Conservation (phyloP, 139 green algal genomes). For the Picochlorum sp. region DNA sequence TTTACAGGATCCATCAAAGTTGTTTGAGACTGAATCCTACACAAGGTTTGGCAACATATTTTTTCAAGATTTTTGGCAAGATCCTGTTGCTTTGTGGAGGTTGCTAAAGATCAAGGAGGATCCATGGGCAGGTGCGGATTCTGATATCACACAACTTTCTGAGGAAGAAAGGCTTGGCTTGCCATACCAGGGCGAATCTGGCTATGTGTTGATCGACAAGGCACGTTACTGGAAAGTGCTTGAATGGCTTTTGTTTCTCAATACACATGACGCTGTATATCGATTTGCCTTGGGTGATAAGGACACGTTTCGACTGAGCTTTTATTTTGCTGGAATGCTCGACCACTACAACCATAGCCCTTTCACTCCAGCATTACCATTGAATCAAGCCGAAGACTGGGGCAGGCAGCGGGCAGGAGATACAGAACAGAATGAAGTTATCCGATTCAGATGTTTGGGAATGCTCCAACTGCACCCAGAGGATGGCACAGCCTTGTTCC, state of each 20-base stretch:
- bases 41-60: conserved; percentile 21
- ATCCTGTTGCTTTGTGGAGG: conserved; percentile 6
- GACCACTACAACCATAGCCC: neutral
- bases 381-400: neutral
- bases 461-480: conserved; percentile 7
- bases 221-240: conserved; percentile 17
- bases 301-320: conserved; percentile 30
- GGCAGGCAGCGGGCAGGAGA: neutral
- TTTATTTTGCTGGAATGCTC: conserved; percentile 21
- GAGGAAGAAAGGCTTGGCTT: neutral
- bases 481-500: neutral
- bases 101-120: conserved; percentile 3
- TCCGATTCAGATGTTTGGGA: neutral
- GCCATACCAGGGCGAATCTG: neutral
- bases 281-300: conserved; percentile 24
- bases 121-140: neutral
- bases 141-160: too few species aligned
- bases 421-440: neutral
- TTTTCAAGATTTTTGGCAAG: conserved; percentile 32
- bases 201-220: neutral
- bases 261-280: conserved; percentile 18
- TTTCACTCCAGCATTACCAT: neutral
- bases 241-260: conserved; percentile 37
- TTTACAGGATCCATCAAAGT: conserved; percentile 13
- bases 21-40: conserved; percentile 25